phyloP scores from a whole-genome alignment of 306 rosid species.

The Fragaria vesca region DNA sequence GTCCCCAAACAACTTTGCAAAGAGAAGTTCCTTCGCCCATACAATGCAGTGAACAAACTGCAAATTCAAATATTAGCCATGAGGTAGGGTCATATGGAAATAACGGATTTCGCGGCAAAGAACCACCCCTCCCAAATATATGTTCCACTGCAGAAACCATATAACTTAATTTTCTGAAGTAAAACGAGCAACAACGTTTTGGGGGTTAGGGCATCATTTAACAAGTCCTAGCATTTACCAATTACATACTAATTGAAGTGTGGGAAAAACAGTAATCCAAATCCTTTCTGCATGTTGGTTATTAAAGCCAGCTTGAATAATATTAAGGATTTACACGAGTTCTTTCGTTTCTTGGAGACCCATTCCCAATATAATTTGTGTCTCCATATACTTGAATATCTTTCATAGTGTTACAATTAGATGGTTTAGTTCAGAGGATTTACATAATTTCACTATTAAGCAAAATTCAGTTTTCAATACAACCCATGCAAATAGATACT shows the following conservation, averaged over 20 bases:
- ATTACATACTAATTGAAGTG: neutral
- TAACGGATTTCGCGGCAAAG: neutral
- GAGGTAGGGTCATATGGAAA: neutral
- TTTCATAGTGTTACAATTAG: neutral
- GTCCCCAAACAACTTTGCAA: constrained; percentile 88
- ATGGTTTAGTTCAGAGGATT: neutral
- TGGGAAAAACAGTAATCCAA: neutral
- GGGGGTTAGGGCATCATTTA: neutral
- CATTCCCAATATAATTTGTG: neutral
- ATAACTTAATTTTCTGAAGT: neutral
- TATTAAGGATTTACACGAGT: neutral
- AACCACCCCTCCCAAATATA: neutral
- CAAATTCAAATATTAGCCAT: constrained; percentile 14
- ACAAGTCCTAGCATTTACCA: neutral
- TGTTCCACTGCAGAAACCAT: constrained; percentile 9
- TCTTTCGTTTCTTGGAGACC: neutral
- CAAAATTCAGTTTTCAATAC: neutral
- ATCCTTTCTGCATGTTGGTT: neutral
- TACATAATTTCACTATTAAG: neutral
- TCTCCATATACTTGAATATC: neutral
- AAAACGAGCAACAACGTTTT: too few species aligned
- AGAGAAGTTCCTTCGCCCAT: constrained; percentile 97
- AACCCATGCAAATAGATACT: constrained; percentile 1
- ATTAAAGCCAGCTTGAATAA: neutral
- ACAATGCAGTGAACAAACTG: constrained; percentile 99